These are phyloP conservation scores for Talaromyces sp. DNA, from an alignment of 2,329 filamentous ascomycete species.

Conservation along the genomic window DNA sequence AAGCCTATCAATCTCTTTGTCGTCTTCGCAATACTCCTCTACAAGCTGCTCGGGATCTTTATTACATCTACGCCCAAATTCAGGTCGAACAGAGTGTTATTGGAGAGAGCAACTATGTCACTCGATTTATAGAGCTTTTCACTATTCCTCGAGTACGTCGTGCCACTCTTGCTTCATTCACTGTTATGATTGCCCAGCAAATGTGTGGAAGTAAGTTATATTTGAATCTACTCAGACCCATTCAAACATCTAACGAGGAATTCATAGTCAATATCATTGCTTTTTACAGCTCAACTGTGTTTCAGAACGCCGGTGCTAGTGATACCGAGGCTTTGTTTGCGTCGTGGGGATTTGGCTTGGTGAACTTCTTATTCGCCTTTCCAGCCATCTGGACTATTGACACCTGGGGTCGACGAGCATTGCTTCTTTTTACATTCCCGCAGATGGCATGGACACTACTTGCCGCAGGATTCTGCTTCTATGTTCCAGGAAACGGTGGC, in stretches of 20 bases:
- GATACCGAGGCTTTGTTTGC: constrained; percentile 61
- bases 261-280: constrained; percentile 67
- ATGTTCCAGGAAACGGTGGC: constrained; percentile 47
- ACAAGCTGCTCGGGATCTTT: constrained; percentile 61
- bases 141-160: constrained; percentile 53
- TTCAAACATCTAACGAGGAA: neutral
- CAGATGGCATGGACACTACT: constrained; percentile 70
- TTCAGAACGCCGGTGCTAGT: constrained; percentile 57
- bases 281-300: constrained; percentile 70
- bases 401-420: constrained; percentile 64
- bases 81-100: constrained; percentile 48
- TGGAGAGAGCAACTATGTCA: constrained; percentile 59
- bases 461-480: constrained; percentile 63
- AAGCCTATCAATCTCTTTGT: constrained; percentile 63
- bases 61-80: constrained; percentile 54
- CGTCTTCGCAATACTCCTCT: constrained; percentile 61
- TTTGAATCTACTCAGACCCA: neutral
- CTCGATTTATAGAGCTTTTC: constrained; percentile 59
- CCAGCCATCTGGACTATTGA: constrained; percentile 69
- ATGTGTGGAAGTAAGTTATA: constrained; percentile 59
- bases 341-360: constrained; percentile 66
- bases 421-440: constrained; percentile 68
- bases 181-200: constrained; percentile 78
- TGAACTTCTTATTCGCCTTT: constrained; percentile 69
- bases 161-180: constrained; percentile 74